These are phyloP conservation scores for Penicillium expansum DNA, from an alignment of 2,329 filamentous ascomycete genomes.

Conservation along the genomic window DNA sequence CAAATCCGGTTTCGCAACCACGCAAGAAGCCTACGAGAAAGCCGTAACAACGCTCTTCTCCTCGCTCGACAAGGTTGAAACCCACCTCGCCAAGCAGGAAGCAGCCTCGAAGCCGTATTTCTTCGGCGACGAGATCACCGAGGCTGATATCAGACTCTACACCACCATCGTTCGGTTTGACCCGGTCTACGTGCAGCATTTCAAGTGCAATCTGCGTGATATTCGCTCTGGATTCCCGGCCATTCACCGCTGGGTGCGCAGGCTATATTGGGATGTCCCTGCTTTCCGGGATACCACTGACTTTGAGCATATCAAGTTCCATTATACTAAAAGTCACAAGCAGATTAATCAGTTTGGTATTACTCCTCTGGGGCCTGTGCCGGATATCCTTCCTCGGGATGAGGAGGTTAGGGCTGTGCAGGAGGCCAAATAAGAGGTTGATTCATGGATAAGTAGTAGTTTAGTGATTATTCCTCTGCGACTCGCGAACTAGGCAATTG, in stretches of 20 bases:
- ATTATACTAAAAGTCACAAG: slow-evolving; percentile 64
- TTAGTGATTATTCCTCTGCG: neutral
- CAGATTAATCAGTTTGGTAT: slow-evolving; percentile 68
- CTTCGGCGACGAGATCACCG: slow-evolving; percentile 72
- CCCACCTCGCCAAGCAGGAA: slow-evolving; percentile 56
- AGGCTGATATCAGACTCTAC: slow-evolving; percentile 75
- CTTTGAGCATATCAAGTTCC: slow-evolving; percentile 91
- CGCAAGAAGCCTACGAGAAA: slow-evolving; percentile 76
- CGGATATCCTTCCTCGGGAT: slow-evolving; percentile 72
- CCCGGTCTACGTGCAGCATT: slow-evolving; percentile 76
- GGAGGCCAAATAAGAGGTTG: slow-evolving; percentile 9
- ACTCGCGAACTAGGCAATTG: neutral
- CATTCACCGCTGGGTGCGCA: slow-evolving; percentile 76
- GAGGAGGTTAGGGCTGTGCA: slow-evolving; percentile 63
- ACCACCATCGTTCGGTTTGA: slow-evolving; percentile 73
- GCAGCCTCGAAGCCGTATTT: slow-evolving; percentile 58
- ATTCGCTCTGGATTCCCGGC: slow-evolving; percentile 80
- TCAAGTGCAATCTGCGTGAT: slow-evolving; percentile 79
- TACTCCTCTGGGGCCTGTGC: slow-evolving; percentile 79
- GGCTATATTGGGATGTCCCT: slow-evolving; percentile 77
- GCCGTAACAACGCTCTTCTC: slow-evolving; percentile 71
- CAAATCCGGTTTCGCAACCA: slow-evolving; percentile 75
- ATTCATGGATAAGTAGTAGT: neutral
- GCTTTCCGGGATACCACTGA: slow-evolving; percentile 82
- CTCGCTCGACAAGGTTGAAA: slow-evolving; percentile 72